phyloP scores from a whole-genome alignment of 2,329 filamentous ascomycete genomes.

The Epichloe aotearoae region DNA sequence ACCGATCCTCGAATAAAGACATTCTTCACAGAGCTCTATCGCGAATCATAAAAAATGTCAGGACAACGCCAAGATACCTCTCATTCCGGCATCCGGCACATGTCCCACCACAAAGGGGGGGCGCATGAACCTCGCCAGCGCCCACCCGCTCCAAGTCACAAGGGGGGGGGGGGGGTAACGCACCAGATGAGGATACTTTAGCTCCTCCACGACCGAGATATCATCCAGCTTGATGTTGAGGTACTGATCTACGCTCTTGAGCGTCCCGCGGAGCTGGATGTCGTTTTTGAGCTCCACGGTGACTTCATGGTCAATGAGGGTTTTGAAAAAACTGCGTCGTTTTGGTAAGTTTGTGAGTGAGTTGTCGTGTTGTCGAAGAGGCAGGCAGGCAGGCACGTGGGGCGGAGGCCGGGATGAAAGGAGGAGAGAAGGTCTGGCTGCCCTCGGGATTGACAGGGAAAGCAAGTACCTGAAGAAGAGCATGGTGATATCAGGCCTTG shows the following conservation, averaged over 20 bases:
- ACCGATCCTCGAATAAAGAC: slow-evolving; percentile 92
- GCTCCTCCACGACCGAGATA: slow-evolving; percentile 80
- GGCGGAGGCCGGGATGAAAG: too few species aligned
- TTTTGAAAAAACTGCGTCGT: slow-evolving; percentile 79
- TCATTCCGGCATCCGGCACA: too few species aligned
- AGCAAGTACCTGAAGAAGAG: slow-evolving; percentile 30
- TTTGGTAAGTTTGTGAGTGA: not conserved
- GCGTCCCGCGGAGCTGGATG: slow-evolving; percentile 85
- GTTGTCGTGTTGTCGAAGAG: too few species aligned
- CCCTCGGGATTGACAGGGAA: not conserved
- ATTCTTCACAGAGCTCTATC: slow-evolving; percentile 69
- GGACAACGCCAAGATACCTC: too few species aligned
- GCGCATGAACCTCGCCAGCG: too few species aligned
- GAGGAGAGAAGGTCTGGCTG: too few species aligned
- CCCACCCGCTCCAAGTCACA: too few species aligned
- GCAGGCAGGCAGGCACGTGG: too few species aligned
- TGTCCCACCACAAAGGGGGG: too few species aligned
- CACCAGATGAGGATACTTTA: slow-evolving; percentile 89
- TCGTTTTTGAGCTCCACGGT: slow-evolving; percentile 99
- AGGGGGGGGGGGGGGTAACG: slow-evolving; percentile 8
- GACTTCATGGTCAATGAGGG: slow-evolving; percentile 91
- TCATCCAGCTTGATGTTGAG: slow-evolving; percentile 98
- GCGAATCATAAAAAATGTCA: not conserved
- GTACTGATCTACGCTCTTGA: slow-evolving; percentile 98
- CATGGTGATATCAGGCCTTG: slow-evolving; percentile 15